Conservation (phyloP, 1,139 yeast genomes). For the Kazachstania sp. region DNA sequence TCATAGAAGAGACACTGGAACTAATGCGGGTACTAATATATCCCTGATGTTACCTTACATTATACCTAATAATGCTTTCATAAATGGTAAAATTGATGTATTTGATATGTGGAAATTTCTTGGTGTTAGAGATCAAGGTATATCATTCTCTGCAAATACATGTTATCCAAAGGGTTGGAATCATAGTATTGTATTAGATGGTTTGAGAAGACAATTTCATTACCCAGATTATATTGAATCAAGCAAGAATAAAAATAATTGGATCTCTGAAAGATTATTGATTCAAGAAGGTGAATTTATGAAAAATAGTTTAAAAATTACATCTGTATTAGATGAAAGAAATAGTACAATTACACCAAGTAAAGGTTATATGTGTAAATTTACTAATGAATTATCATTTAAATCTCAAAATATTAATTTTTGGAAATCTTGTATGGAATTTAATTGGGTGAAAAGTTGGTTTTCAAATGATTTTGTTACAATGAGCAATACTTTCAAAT, state of each 20-base stretch:
- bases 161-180: constrained; percentile 5
- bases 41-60: constrained; percentile 41
- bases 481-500: constrained; percentile 38
- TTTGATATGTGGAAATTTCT: constrained; percentile 38
- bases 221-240: constrained; percentile 1
- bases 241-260: constrained; percentile 38
- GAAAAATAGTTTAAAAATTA: constrained; percentile 50
- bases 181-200: constrained; percentile 53
- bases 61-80: constrained; percentile 27
- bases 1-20: constrained; percentile 72
- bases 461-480: constrained; percentile 28
- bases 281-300: constrained; percentile 50
- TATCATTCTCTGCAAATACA: constrained; percentile 7
- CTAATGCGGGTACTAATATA: constrained; percentile 40
- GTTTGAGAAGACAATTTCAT: constrained; percentile 41
- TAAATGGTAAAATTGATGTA: constrained; percentile 46
- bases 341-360: constrained; percentile 49
- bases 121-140: constrained; percentile 15
- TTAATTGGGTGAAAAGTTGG: constrained; percentile 36
- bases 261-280: constrained; percentile 29
- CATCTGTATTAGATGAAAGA: constrained; percentile 48
- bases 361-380: constrained; percentile 45
- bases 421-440: constrained; percentile 37
- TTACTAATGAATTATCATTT: constrained; percentile 44
- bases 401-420: constrained; percentile 6